Conservation (phyloP, 805 yeast species). For the Yarrowia bubula region DNA sequence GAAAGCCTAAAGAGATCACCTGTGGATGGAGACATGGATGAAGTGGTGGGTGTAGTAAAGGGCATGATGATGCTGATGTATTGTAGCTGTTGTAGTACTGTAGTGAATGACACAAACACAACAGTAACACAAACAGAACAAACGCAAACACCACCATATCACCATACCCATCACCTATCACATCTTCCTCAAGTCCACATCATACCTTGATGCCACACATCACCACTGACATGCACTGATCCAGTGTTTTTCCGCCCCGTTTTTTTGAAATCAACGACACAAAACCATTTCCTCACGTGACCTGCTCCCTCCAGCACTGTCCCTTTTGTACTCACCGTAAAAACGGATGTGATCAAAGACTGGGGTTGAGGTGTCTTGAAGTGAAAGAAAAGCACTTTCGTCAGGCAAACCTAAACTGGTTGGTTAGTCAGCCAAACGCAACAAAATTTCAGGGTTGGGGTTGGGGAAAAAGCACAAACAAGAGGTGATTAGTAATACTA, state of each 20-base stretch:
- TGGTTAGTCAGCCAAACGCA: not conserved
- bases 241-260: too few relatives aligned
- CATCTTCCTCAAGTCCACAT: not conserved
- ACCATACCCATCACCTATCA: too few relatives aligned
- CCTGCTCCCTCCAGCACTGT: not conserved
- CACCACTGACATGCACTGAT: not conserved
- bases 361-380: slow-evolving; percentile 13
- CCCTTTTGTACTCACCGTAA: slow-evolving; percentile 3
- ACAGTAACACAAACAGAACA: not conserved
- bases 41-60: too few relatives aligned
- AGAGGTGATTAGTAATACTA: too few relatives aligned
- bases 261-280: not conserved
- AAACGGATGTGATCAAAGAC: slow-evolving; percentile 22
- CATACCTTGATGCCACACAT: not conserved
- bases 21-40: not conserved
- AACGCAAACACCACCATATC: not conserved
- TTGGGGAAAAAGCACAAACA: too few relatives aligned
- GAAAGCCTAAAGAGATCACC: not conserved
- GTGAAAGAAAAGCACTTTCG: slow-evolving; percentile 22
- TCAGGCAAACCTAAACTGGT: not conserved
- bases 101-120: not conserved
- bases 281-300: not conserved
- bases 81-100: not conserved
- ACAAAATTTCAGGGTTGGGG: not conserved
- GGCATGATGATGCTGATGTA: too few relatives aligned